Conservation (phyloP, 2,329 filamentous ascomycete species). For the Berkeleyomyces basicola region DNA sequence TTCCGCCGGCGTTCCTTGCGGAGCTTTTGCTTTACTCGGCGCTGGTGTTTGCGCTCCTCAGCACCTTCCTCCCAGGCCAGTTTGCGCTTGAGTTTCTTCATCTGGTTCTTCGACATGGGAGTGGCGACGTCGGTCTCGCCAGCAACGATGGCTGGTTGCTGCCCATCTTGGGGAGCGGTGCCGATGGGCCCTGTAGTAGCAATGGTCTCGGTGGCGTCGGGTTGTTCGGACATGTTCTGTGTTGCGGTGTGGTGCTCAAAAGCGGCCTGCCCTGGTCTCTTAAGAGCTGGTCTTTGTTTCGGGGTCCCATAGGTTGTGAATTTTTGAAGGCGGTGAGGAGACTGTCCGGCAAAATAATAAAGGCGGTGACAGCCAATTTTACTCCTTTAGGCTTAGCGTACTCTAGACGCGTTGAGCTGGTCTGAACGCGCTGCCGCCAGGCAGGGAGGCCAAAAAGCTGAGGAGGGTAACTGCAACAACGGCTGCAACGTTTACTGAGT, state of each 20-base stretch:
- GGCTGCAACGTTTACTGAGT: too few species aligned
- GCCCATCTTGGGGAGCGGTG: neutral
- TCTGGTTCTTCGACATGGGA: constrained; percentile 64
- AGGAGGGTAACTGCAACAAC: neutral
- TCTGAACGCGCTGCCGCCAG: neutral
- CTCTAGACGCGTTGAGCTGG: constrained; percentile 2
- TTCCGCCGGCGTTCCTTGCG: constrained; percentile 32
- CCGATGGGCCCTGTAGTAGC: too few species aligned
- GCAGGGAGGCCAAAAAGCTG: neutral
- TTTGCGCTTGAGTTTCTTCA: constrained; percentile 59
- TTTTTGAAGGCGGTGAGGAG: constrained; percentile 10
- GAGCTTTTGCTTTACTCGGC: constrained; percentile 37
- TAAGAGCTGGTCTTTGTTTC: neutral
- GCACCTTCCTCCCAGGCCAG: constrained; percentile 62
- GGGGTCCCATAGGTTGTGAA: constrained; percentile 6
- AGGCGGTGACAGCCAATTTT: constrained; percentile 9
- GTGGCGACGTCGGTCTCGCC: constrained; percentile 6
- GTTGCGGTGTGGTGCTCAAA: neutral
- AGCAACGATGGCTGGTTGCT: neutral
- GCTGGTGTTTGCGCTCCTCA: constrained; percentile 35
- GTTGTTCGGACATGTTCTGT: constrained; percentile 4
- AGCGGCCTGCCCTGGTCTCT: neutral
- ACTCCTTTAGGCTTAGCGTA: constrained; percentile 10
- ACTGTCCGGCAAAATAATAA: constrained; percentile 4
- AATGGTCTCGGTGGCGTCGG: neutral